Base-by-base conservation (phyloP, 257 asterid species). In the Fraxinus cuspidata region DNA sequence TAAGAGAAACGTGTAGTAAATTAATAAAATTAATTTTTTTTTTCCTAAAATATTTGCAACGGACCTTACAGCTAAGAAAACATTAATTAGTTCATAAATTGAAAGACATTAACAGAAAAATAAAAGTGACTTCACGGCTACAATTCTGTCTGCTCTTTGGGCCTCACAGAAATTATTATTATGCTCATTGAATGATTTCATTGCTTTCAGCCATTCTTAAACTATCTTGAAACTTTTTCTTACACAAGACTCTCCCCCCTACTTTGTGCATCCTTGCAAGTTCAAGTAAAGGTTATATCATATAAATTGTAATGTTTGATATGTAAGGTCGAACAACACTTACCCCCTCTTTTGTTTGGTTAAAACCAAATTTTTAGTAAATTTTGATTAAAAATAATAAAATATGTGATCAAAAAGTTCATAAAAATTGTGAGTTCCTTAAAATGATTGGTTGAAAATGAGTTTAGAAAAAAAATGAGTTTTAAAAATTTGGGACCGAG, bases 91-190 rank as follows among this genome's bases (percentile, higher is more conserved):
- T 63, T 63, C 34, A 63, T 12, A 74, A 37, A 85, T 82, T 82
- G 84, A 82, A 74, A 77, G 81, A 70, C 74, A 65, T 66, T 65
- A 79, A 81, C 77, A 82, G 23, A 85, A 77, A 79, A 77, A 82
- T 74, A 73, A 82, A 82, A 82, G 78, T 82, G 86, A 85, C 84
- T 77, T 79, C 77, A 77, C 84, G 82, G 73, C 88, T 80, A 75
- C 81, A 35, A 73, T 74, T 18, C 2, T 58, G 10, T n/a, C 49
- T 19, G 69, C 34, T 6, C 18, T 25, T 11, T 63, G 35, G 69
- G 18, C 32, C 35, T 25, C 69, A 56, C 27, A 56, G 7, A 18
- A n/a, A 19, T 53, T 3, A 60, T 60, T 23, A 60, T 60, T 23
- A 23, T 60, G 32, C 68, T 23, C 34, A 27, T 63, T 63, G 18